These are phyloP conservation scores for Dryas octopetala DNA, from an alignment of 306 rosid genomes.

Conservation along the genomic window DNA sequence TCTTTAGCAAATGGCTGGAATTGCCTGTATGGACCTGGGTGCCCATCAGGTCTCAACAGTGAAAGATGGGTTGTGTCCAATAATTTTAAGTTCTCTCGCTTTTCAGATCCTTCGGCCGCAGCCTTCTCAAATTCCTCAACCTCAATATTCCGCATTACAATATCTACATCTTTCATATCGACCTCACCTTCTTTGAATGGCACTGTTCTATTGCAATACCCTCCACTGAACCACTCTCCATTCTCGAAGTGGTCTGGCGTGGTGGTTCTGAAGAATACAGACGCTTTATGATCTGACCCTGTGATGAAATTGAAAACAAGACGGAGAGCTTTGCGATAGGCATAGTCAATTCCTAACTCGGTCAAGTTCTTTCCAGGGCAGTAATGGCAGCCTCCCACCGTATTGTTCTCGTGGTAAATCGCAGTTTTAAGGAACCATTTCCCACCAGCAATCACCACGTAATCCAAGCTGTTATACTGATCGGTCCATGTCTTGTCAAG, in stretches of 20 bases:
- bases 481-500: slow-evolving; percentile 59
- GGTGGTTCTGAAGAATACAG: slow-evolving; percentile 68
- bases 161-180: slow-evolving; percentile 38
- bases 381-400: slow-evolving; percentile 54
- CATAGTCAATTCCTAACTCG: slow-evolving; percentile 51
- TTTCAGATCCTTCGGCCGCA: slow-evolving; percentile 16
- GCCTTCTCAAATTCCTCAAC: slow-evolving; percentile 54
- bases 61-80: slow-evolving; percentile 68
- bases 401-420: slow-evolving; percentile 61
- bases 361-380: slow-evolving; percentile 66
- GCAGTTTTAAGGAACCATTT: slow-evolving; percentile 85
- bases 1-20: slow-evolving; percentile 64
- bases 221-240: slow-evolving; percentile 88
- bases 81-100: slow-evolving; percentile 39
- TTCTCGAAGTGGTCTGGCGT: slow-evolving; percentile 86
- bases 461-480: slow-evolving; percentile 44
- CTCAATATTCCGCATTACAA: slow-evolving; percentile 54
- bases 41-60: slow-evolving; percentile 80
- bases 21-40: slow-evolving; percentile 76
- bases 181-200: slow-evolving; percentile 62
- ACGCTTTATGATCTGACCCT: slow-evolving; percentile 36
- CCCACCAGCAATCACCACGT: slow-evolving; percentile 58
- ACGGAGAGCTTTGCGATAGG: slow-evolving; percentile 55
- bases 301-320: slow-evolving; percentile 41
- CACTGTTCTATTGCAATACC: slow-evolving; percentile 71